Conservation (phyloP, 2,329 filamentous ascomycete species). For the Pseudogymnoascus sp. region DNA sequence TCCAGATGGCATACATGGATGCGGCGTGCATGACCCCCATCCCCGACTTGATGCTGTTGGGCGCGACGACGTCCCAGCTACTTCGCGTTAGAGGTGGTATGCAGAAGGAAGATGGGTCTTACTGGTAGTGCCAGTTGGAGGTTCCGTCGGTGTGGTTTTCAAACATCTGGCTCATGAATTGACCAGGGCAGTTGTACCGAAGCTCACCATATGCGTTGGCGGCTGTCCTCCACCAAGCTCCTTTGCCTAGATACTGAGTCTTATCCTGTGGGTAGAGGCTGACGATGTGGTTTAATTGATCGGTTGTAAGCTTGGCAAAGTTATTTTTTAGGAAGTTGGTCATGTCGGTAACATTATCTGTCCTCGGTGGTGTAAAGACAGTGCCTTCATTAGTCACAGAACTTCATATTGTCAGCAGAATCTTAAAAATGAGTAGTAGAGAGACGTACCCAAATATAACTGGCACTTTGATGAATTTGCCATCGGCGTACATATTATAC, state of each 20-base stretch:
- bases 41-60: conserved; percentile 41
- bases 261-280: conserved; percentile 43
- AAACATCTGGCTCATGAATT: conserved; percentile 36
- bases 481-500: conserved; percentile 40
- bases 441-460: conserved; percentile 35
- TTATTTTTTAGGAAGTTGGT: conserved; percentile 49
- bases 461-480: conserved; percentile 45
- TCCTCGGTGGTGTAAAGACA: conserved; percentile 44
- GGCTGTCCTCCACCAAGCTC: conserved; percentile 50
- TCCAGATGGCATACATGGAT: conserved; percentile 60
- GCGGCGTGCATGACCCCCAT: conserved; percentile 58
- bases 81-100: conserved; percentile 11
- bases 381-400: conserved; percentile 60
- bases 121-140: conserved; percentile 55
- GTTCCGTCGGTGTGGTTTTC: not conserved
- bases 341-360: conserved; percentile 39
- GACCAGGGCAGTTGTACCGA: conserved; percentile 55
- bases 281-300: conserved; percentile 44
- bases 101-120: conserved; percentile 20
- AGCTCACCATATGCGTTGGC: conserved; percentile 55
- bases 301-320: conserved; percentile 44
- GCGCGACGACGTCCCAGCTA: conserved; percentile 49
- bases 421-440: not conserved
- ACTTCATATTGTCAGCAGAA: conserved; percentile 20
- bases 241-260: conserved; percentile 35